Conservation (phyloP, 2,329 filamentous ascomycete species). For the Pyrenochaeta sp. region DNA sequence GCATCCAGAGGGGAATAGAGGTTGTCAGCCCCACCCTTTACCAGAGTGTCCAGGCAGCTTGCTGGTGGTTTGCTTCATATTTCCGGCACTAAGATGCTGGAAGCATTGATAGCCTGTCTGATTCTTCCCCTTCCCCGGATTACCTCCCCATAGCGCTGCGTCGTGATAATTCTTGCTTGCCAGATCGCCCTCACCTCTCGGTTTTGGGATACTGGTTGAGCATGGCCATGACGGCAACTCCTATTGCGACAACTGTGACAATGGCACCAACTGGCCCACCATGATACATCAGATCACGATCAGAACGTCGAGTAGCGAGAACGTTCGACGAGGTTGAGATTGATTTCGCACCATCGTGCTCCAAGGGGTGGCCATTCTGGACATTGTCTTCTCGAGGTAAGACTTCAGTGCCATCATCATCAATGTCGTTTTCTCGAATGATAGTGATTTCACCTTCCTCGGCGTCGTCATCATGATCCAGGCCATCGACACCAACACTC, state of each 20-base stretch:
- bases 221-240: slow-evolving; percentile 51
- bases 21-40: too few relatives aligned
- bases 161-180: slow-evolving; percentile 6
- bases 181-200: slow-evolving; percentile 48
- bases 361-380: slow-evolving; percentile 42
- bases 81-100: too few relatives aligned
- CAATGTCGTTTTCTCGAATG: slow-evolving; percentile 41
- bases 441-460: slow-evolving; percentile 48
- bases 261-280: slow-evolving; percentile 49
- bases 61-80: too few relatives aligned
- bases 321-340: slow-evolving; percentile 30
- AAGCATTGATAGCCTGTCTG: too few relatives aligned
- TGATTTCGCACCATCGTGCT: slow-evolving; percentile 28
- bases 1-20: too few relatives aligned
- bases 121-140: slow-evolving; percentile 16
- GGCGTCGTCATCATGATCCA: slow-evolving; percentile 27
- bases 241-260: slow-evolving; percentile 49
- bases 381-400: slow-evolving; percentile 22
- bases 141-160: slow-evolving; percentile 8
- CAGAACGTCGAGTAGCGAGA: slow-evolving; percentile 33
- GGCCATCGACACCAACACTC: slow-evolving; percentile 21
- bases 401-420: slow-evolving; percentile 30
- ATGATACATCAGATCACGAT: slow-evolving; percentile 42
- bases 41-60: too few relatives aligned
- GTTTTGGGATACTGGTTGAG: slow-evolving; percentile 54